Base-by-base conservation (phyloP, 2,329 filamentous ascomycete genomes). In the Aspergillus unguis region DNA sequence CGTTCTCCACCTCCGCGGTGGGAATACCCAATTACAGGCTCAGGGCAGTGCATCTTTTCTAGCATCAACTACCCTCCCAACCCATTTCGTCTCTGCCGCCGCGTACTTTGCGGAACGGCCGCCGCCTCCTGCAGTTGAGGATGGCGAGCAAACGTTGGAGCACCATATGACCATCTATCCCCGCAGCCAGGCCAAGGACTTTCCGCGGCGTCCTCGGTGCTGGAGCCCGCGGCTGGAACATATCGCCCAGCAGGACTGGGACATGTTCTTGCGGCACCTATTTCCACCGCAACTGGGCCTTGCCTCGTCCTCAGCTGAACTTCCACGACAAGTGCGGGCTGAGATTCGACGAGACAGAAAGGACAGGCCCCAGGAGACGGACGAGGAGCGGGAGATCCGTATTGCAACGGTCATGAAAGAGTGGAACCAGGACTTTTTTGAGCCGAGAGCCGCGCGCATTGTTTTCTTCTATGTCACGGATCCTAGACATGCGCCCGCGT, bases 371-470 rank as follows among this genome's bases (percentile, higher is more conserved):
- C 72, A 75, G 46, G 71, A 75, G 54, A 69, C 70, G 1, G 71
- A 73, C 44, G 69, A 71, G 27, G 65, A 74, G 50, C 68, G 73
- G n/a, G 60, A 54, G 44, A 60, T 61, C 17, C 69, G 71, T 17
- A 69, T 76, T 31, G 52, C 65, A 7, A 68, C 71, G 2, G 72
- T 75, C 10, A 63, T 74, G 36, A 62, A 62, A 4, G 74, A 76
- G 57, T 76, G 74, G 74, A 76, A 76, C 53, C 60, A 68, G 42
- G 65, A 63, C 35, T 76, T 76, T 46, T 76, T 76, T 44, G 63
- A 62, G 10, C 68, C 65, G 6, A 69, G 73, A 38, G 67, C 63
- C 11, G 62, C 67, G 25, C 61, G 60, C 3, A 63, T 76, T 32
- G 57, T 63, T 6, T 69, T 65, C 62, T 58, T 64, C 23, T 74